A percentile compares a stretch with the other conserved stretches of the same genome.
phyloP scores from a whole-genome alignment of 73 alveolate genomes.

The Paraurostyla sp. region DNA sequence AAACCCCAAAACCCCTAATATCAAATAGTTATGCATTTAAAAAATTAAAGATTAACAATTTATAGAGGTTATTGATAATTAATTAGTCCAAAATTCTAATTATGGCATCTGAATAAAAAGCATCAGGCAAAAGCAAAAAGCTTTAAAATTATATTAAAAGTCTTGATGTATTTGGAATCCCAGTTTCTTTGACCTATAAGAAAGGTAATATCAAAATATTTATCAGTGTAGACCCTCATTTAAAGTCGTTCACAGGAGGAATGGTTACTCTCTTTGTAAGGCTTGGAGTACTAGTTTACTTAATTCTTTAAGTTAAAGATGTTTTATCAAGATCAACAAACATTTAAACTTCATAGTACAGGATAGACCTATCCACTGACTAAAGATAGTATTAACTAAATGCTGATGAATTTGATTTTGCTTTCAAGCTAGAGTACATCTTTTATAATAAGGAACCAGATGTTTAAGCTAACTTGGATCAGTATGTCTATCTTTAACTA shows the following conservation, averaged over 20 bases:
- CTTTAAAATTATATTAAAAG: not conserved
- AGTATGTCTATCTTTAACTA: constrained; percentile 6
- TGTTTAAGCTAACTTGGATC: constrained; percentile 23
- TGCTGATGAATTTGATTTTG: constrained; percentile 14
- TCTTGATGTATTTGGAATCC: constrained; percentile 38
- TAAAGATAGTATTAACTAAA: not conserved
- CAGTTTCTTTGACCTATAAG: constrained; percentile 38
- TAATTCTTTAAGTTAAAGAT: not conserved
- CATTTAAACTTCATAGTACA: not conserved
- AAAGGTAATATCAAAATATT: too few species aligned
- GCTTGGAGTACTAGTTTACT: not conserved
- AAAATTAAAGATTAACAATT: too few species aligned
- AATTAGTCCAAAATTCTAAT: too few species aligned
- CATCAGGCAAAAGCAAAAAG: too few species aligned
- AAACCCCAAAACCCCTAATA: too few species aligned
- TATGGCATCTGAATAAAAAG: too few species aligned
- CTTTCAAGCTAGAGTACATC: constrained; percentile 10
- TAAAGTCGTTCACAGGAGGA: constrained; percentile 45
- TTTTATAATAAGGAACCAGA: not conserved
- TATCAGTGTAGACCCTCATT: constrained; percentile 11
- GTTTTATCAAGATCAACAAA: not conserved
- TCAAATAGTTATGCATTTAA: too few species aligned
- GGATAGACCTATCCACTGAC: not conserved
- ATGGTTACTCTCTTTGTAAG: constrained; percentile 1
- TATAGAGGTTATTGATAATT: too few species aligned